Conservation (phyloP, 768 basidiomycete genomes). For the Arthromyces matolae region DNA sequence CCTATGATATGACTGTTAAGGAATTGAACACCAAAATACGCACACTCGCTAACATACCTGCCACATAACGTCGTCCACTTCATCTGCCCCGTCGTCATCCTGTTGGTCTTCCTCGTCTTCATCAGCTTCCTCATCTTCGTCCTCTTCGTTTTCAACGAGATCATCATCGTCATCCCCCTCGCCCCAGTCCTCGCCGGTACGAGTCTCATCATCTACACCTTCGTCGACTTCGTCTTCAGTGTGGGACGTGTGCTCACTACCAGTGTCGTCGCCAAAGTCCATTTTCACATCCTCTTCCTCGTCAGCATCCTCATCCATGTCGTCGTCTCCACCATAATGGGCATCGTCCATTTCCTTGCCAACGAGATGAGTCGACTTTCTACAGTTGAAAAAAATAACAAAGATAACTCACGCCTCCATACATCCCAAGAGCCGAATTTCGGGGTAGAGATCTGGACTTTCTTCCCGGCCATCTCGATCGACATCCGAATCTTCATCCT, state of each 20-base stretch:
- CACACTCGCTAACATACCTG: conserved; percentile 40
- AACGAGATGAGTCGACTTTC: conserved; percentile 12
- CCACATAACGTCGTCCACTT: conserved; percentile 52
- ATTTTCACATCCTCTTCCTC: conserved; percentile 84
- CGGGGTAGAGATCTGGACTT: conserved; percentile 92
- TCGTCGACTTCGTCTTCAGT: conserved; percentile 68
- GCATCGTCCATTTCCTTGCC: conserved; percentile 82
- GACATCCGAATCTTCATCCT: conserved; percentile 58
- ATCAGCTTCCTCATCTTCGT: conserved; percentile 47
- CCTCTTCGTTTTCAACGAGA: conserved; percentile 45
- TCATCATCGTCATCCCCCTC: conserved; percentile 70
- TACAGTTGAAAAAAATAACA: no score
- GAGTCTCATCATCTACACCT: conserved; percentile 59
- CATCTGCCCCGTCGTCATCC: conserved; percentile 51
- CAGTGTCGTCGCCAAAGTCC: conserved; percentile 82
- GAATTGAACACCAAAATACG: not conserved
- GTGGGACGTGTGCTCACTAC: conserved; percentile 76
- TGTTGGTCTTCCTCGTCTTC: conserved; percentile 36
- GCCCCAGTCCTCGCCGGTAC: conserved; percentile 61
- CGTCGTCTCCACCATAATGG: conserved; percentile 64
- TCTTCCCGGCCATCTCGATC: conserved; percentile 63
- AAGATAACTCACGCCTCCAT: conserved; percentile 66
- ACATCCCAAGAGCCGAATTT: conserved; percentile 96
- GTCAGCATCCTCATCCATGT: conserved; percentile 77
- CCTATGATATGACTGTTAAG: conserved; percentile 28